A percentile compares a stretch with the other conserved stretches of the same genome.
These are phyloP conservation scores for Sabuloglossum arenarium DNA, from an alignment of 495 filamentous ascomycete species.

Conservation along the genomic window DNA sequence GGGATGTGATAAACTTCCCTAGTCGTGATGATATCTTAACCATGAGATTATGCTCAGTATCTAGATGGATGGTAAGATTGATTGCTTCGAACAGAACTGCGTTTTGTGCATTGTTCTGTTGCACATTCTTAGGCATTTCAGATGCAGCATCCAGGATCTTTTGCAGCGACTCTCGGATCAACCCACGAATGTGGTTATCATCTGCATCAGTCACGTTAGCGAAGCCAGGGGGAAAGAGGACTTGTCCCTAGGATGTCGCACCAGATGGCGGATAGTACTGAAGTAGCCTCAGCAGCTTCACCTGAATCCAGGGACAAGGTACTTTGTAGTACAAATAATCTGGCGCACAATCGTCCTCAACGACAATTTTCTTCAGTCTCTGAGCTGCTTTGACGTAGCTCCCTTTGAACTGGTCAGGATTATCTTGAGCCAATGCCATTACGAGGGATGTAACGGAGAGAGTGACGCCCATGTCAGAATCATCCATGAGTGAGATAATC, in stretches of 20 bases:
- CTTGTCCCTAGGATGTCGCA: conserved; percentile 21
- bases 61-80: conserved; percentile 96
- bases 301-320: conserved; percentile 95
- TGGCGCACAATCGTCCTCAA: conserved; percentile 66
- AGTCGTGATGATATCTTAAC: conserved; percentile 87
- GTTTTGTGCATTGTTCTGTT: conserved; percentile 98
- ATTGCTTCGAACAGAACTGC: conserved; percentile 97
- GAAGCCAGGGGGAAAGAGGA: neutral
- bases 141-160: conserved; percentile 77
- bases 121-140: conserved; percentile 93
- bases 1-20: conserved; percentile 88
- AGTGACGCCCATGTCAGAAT: conserved; percentile 82
- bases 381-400: conserved; percentile 85
- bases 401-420: conserved; percentile 81
- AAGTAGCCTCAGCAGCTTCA: conserved; percentile 74
- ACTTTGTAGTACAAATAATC: conserved; percentile 99
- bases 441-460: conserved; percentile 91
- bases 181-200: conserved; percentile 73
- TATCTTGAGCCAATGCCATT: conserved; percentile 87
- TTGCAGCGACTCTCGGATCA: conserved; percentile 81
- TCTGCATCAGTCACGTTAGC: conserved; percentile 27
- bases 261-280: conserved; percentile 95
- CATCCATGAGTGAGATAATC: conserved; percentile 97
- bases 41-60: conserved; percentile 90
- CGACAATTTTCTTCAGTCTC: conserved; percentile 66